A percentile compares a stretch with the other conserved stretches of the same genome.
phyloP scores from a whole-genome alignment of 257 asterid species.

The Eustoma russellianum region DNA sequence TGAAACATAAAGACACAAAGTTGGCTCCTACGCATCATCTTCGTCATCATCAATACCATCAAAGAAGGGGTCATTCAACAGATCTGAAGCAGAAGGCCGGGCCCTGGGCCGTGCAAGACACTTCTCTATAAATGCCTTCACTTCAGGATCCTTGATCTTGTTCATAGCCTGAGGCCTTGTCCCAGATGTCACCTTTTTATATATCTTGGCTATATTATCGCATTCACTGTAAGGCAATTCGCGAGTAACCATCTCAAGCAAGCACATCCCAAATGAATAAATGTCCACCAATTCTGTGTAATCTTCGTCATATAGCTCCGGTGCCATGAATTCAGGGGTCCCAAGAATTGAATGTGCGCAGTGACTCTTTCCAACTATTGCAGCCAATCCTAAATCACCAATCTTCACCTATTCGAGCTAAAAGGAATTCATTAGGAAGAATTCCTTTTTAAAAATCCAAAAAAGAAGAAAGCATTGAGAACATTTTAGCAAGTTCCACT shows the following conservation, averaged over 20 bases:
- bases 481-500: background rate
- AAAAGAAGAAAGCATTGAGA: background rate
- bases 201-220: conserved; percentile 55
- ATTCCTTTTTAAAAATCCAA: background rate
- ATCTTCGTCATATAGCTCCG: conserved; percentile 65
- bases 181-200: conserved; percentile 64
- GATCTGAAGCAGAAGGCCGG: conserved; percentile 68
- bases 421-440: background rate
- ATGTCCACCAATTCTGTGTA: conserved; percentile 59
- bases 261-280: conserved; percentile 76
- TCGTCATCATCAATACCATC: conserved; percentile 47
- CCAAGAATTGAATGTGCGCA: conserved; percentile 64
- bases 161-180: conserved; percentile 62
- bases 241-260: conserved; percentile 69
- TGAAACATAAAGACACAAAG: too few relatives aligned
- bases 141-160: conserved; percentile 54
- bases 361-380: conserved; percentile 48
- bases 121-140: conserved; percentile 56
- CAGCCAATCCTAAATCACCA: conserved; percentile 77
- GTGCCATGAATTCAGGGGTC: conserved; percentile 90
- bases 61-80: conserved; percentile 56
- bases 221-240: conserved; percentile 70
- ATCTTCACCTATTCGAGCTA: conserved; percentile 52
- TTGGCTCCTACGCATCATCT: conserved; percentile 11
- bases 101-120: conserved; percentile 61